These are phyloP conservation scores for Lactarius psammicola DNA, from an alignment of 768 basidiomycete genomes.

Conservation along the genomic window DNA sequence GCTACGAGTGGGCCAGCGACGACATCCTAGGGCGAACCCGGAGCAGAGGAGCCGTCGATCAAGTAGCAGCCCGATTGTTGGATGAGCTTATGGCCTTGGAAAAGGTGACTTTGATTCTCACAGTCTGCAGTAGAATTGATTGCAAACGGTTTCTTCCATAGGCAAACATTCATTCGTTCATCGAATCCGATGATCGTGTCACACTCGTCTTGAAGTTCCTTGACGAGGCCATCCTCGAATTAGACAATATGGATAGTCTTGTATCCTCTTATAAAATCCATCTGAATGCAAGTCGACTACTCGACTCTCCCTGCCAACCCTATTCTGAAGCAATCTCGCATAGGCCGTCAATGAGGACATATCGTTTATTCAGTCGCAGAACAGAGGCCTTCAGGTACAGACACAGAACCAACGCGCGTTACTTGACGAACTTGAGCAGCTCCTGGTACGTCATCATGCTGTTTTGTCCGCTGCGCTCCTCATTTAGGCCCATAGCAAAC, in stretches of 20 bases:
- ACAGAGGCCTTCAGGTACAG: slow-evolving; percentile 94
- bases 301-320: slow-evolving; percentile 2
- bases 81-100: slow-evolving; percentile 93
- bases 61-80: slow-evolving; percentile 85
- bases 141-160: slow-evolving; percentile 35
- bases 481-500: slow-evolving; percentile 63
- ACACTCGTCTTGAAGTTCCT: slow-evolving; percentile 80
- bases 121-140: background rate
- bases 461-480: background rate
- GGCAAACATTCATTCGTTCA: slow-evolving; percentile 97
- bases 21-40: slow-evolving; percentile 66
- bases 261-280: slow-evolving; percentile 96
- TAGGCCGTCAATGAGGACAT: slow-evolving; percentile 97
- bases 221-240: slow-evolving; percentile 83
- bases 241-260: slow-evolving; percentile 86
- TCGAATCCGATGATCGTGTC: slow-evolving; percentile 94
- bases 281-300: slow-evolving; percentile 65
- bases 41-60: slow-evolving; percentile 74
- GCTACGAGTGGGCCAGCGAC: slow-evolving; percentile 94
- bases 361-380: slow-evolving; percentile 91
- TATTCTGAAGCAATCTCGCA: slow-evolving; percentile 19
- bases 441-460: slow-evolving; percentile 54
- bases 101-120: slow-evolving; percentile 53
- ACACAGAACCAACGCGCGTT: slow-evolving; percentile 92
- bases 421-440: slow-evolving; percentile 79